These are phyloP conservation scores for Reticulascus tulasneorum DNA, from an alignment of 2,329 filamentous ascomycete genomes.

Conservation along the genomic window DNA sequence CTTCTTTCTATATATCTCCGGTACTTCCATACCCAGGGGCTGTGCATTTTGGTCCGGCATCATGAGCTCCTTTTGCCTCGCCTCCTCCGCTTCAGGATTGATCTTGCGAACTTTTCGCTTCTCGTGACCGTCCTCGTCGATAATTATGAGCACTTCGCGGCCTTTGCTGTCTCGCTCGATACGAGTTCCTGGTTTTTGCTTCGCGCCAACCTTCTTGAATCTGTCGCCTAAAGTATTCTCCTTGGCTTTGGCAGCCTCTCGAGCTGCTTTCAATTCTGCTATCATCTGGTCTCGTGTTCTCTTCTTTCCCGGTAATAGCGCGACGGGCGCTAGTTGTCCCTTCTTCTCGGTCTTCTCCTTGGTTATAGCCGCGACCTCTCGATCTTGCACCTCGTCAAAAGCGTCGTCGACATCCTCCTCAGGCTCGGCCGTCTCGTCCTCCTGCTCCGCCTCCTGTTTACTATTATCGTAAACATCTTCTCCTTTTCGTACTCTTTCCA, in stretches of 20 bases:
- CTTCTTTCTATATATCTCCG: constrained; percentile 51
- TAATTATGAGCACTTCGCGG: constrained; percentile 60
- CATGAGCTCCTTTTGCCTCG: constrained; percentile 40
- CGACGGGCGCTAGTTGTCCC: constrained; percentile 53
- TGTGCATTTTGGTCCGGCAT: constrained; percentile 52
- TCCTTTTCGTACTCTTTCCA: constrained; percentile 64
- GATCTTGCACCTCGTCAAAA: constrained; percentile 54
- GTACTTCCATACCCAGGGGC: constrained; percentile 63
- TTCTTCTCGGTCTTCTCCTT: constrained; percentile 57
- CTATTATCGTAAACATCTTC: constrained; percentile 58
- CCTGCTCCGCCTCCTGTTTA: constrained; percentile 19
- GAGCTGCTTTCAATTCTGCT: constrained; percentile 61
- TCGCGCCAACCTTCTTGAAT: constrained; percentile 62
- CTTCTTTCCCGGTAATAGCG: constrained; percentile 54
- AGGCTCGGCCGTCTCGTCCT: constrained; percentile 25
- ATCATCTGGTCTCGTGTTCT: constrained; percentile 63
- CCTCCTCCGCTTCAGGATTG: constrained; percentile 30
- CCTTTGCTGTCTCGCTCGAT: constrained; percentile 60
- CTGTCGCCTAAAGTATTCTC: constrained; percentile 51
- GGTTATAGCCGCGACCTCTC: constrained; percentile 49
- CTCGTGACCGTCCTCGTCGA: constrained; percentile 63
- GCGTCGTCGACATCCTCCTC: constrained; percentile 60
- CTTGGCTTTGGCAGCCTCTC: constrained; percentile 55
- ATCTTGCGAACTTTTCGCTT: constrained; percentile 60
- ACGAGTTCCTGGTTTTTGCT: constrained; percentile 48